Evolutionary conservation across 495 filamentous ascomycete species (phyloP).

Genomic region (Lepidopterella palustris): DNA sequence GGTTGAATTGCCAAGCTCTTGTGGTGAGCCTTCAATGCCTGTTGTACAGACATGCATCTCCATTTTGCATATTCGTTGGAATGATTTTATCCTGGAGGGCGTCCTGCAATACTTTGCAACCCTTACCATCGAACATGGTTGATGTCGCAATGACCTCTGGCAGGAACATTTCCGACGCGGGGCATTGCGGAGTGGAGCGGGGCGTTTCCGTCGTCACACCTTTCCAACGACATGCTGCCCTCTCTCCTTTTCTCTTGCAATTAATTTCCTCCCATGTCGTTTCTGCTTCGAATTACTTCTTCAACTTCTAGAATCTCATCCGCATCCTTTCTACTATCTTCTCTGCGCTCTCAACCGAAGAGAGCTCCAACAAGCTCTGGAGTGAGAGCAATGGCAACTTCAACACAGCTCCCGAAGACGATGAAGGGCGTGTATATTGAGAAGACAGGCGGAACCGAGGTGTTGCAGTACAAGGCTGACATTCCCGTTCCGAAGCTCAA

Average conservation of each 20-base stretch:
- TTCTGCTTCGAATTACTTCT: not conserved
- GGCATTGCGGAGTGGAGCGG: not conserved
- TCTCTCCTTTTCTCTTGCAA: not conserved
- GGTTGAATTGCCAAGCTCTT: too few species aligned
- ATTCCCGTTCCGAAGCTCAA: slow-evolving; percentile 66
- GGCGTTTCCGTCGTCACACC: not conserved
- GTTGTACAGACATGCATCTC: too few species aligned
- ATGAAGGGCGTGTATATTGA: slow-evolving; percentile 75
- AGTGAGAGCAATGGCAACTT: slow-evolving; percentile 39
- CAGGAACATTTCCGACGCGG: not conserved
- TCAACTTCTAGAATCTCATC: not conserved
- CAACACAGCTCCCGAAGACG: slow-evolving; percentile 44
- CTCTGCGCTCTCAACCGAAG: slow-evolving; percentile 1
- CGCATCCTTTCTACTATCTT: not conserved
- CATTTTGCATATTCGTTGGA: too few species aligned
- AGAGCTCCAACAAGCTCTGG: slow-evolving; percentile 6
- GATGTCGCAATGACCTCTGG: too few species aligned
- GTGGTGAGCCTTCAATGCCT: too few species aligned
- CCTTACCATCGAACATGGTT: too few species aligned
- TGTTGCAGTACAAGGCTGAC: slow-evolving; percentile 67
- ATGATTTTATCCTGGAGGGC: too few species aligned
- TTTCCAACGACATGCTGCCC: not conserved
- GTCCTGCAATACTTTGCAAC: too few species aligned
- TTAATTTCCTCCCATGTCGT: slow-evolving; percentile 4
- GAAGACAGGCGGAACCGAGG: slow-evolving; percentile 70